Conservation (phyloP, 2,329 filamentous ascomycete genomes). For the Ceratocystis albifundus region DNA sequence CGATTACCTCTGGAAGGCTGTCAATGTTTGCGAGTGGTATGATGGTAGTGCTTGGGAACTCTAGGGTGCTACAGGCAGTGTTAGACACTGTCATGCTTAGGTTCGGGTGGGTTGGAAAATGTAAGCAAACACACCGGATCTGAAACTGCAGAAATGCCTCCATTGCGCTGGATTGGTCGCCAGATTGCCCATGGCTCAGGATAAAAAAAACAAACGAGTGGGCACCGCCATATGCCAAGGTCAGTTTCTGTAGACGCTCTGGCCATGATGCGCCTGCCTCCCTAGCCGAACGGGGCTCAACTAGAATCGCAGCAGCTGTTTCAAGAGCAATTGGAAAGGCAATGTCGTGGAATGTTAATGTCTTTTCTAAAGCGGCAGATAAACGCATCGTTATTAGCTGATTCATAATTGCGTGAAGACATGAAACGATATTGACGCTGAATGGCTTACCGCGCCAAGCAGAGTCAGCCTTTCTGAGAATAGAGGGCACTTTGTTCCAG, state of each 20-base stretch:
- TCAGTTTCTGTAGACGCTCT: constrained; percentile 34
- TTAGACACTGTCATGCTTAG: constrained; percentile 10
- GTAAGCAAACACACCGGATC: constrained; percentile 31
- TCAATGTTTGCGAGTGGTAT: constrained; percentile 34
- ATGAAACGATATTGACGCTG: neutral
- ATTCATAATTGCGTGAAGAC: neutral
- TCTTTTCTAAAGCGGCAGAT: constrained; percentile 31
- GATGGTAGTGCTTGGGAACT: constrained; percentile 34
- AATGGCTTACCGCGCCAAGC: constrained; percentile 28
- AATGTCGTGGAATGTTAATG: constrained; percentile 37
- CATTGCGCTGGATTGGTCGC: constrained; percentile 26
- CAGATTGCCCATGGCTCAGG: constrained; percentile 28
- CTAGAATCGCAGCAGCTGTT: constrained; percentile 9
- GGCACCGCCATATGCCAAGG: constrained; percentile 32
- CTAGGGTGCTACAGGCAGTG: constrained; percentile 25
- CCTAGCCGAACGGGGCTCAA: neutral
- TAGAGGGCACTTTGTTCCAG: constrained; percentile 30
- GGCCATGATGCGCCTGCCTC: constrained; percentile 24
- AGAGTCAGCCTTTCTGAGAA: constrained; percentile 25
- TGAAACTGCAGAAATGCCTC: constrained; percentile 36
- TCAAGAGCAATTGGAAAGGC: constrained; percentile 31
- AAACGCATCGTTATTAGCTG: neutral
- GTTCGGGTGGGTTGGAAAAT: too few species aligned
- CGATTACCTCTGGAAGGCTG: constrained; percentile 32
- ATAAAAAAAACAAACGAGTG: constrained; percentile 38